Base-by-base conservation (phyloP, 169 alveolate genomes). In the Plasmodium blacklocki region DNA sequence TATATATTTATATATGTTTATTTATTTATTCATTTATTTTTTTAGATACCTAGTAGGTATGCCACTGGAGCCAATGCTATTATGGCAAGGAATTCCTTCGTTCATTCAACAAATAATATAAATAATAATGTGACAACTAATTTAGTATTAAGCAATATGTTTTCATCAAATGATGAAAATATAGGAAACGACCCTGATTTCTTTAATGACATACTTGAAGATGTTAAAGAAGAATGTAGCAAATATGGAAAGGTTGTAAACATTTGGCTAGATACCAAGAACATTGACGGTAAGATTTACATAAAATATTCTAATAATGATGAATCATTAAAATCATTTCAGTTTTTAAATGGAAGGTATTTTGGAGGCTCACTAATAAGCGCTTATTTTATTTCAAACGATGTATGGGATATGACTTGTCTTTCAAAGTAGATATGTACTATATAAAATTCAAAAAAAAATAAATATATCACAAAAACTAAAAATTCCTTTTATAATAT, bases 221-320 rank as follows among this genome's bases (percentile, higher is more conserved):
- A 96, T 78, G 98, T 96, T 54, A 92, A 73, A 74, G 97, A 93
- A 59, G 98, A 96, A 88, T 96, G 98, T 78, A 90, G 72, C 26
- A 96, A 96, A 73, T 95, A 95, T 94, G 98, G 98, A 1, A 92
- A 91, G 39, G 95, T 96, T 23, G 70, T 89, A 50, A 88, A 86
- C 59, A 96, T 96, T 15, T 96, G 93, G 93, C 54, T 96, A 58
- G 92, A 95, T 74, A 88, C 92, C 21, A 75, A 88, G 49, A 93
- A 74, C 23, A 80, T 88, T 15, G 97, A 96, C 70, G 98, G 98
- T 62, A 96, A 95, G 73, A 96, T 96, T 11, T 96, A 95, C 91
- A 95, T 96, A 18, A 94, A 93, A 80, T 96, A 94, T 78, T 74
- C 78, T 7, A 92, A 49, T 47, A 39, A 78, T 4, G 88, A 74